A percentile compares a stretch with the other conserved stretches of the same genome.
Evolutionary conservation across 2,329 filamentous ascomycete species (phyloP).

Genomic region (Sclerotinia nivalis): DNA sequence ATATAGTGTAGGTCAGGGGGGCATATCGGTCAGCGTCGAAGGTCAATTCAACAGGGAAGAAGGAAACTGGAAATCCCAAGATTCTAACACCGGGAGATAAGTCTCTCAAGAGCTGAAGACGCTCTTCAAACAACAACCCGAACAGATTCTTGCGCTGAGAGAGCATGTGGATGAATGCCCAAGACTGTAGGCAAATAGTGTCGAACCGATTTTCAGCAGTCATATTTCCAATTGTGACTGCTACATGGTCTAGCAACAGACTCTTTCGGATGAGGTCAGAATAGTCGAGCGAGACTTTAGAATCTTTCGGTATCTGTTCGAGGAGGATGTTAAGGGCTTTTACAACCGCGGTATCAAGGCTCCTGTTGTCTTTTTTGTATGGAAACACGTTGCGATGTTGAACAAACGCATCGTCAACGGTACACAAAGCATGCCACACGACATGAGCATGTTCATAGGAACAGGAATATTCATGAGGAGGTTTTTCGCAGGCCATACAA

Average conservation of each 20-base stretch:
- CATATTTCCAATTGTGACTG: not conserved
- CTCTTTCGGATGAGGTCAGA: not conserved
- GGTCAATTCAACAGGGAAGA: not conserved
- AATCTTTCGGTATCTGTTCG: not conserved
- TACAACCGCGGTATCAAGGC: not conserved
- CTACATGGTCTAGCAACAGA: conserved; percentile 2
- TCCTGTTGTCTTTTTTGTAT: not conserved
- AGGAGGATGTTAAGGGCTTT: not conserved
- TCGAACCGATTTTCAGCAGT: not conserved
- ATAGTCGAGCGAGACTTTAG: not conserved
- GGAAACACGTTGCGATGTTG: not conserved
- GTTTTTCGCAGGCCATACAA: not conserved
- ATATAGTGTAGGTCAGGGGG: not conserved
- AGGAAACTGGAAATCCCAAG: not conserved
- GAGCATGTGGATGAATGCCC: not conserved
- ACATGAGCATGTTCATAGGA: not conserved
- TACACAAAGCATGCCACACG: conserved; percentile 4
- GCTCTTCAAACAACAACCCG: not conserved
- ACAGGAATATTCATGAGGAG: not conserved
- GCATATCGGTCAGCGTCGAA: conserved; percentile 5
- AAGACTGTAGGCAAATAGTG: not conserved
- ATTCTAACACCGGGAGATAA: not conserved
- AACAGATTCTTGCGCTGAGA: not conserved
- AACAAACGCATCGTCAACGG: not conserved
- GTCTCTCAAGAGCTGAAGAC: not conserved